Evolutionary conservation across 1,139 yeast genomes (phyloP).

Genomic region (Yamadazyma dendronema): DNA sequence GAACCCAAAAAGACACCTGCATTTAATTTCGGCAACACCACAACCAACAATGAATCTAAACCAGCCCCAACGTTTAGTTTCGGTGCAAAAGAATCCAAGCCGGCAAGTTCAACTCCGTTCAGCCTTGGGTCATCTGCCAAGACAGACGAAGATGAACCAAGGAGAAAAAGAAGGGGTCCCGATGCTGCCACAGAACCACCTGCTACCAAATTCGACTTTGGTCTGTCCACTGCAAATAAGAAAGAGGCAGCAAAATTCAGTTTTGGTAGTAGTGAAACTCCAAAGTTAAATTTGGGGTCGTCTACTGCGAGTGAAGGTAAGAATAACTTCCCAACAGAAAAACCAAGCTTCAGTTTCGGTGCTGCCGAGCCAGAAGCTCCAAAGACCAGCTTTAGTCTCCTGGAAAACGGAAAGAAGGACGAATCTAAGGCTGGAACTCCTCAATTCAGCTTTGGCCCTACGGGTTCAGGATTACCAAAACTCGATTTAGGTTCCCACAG

Average conservation of each 20-base stretch:
- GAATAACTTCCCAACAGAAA: too few relatives aligned
- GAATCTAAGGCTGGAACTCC: constrained; percentile 6
- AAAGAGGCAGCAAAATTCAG: constrained; percentile 12
- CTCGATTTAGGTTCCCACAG: constrained; percentile 18
- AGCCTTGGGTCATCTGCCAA: constrained; percentile 11
- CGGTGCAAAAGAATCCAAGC: constrained; percentile 7
- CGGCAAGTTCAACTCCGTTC: constrained; percentile 22
- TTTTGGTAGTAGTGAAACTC: constrained; percentile 4
- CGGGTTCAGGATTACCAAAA: constrained; percentile 4
- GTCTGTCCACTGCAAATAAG: constrained; percentile 7
- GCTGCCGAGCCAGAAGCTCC: constrained; percentile 9
- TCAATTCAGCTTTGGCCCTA: constrained; percentile 8
- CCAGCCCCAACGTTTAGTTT: constrained; percentile 12
- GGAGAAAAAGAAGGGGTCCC: not conserved
- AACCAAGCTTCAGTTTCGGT: constrained; percentile 1
- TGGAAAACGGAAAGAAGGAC: too few relatives aligned
- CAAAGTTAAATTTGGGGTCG: constrained; percentile 12
- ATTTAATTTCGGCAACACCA: constrained; percentile 11
- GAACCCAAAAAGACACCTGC: not conserved
- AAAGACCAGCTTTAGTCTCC: constrained; percentile 17
- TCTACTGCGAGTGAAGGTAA: not conserved
- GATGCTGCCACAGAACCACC: not conserved
- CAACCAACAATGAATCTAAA: constrained; percentile 15
- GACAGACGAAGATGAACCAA: not conserved
- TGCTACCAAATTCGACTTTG: constrained; percentile 17